phyloP scores from a whole-genome alignment of 768 basidiomycete genomes.

The Myochromella boudieri region DNA sequence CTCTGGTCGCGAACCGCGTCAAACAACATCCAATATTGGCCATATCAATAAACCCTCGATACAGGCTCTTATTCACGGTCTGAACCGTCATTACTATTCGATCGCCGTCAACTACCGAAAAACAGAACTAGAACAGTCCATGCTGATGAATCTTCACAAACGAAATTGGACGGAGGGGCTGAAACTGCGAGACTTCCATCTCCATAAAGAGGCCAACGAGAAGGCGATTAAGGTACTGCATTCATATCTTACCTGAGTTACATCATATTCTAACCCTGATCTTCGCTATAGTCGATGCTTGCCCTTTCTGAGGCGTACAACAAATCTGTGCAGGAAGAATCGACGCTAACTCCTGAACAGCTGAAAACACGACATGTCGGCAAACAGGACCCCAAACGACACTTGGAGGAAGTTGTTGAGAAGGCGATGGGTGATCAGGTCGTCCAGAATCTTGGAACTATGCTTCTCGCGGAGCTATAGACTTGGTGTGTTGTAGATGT shows the following conservation, averaged over 20 bases:
- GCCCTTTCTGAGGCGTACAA: slow-evolving; percentile 91
- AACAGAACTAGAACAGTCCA: slow-evolving; percentile 96
- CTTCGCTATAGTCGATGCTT: slow-evolving; percentile 77
- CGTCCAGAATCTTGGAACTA: slow-evolving; percentile 91
- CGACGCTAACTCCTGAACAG: slow-evolving; percentile 90
- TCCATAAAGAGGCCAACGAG: slow-evolving; percentile 88
- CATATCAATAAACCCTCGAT: slow-evolving; percentile 99
- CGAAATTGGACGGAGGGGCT: slow-evolving; percentile 98
- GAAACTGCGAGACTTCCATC: slow-evolving; percentile 86
- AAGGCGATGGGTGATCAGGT: slow-evolving; percentile 98
- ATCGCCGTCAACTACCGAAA: slow-evolving; percentile 98
- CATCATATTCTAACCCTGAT: slow-evolving; percentile 7
- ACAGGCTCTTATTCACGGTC: slow-evolving; percentile 95
- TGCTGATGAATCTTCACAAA: slow-evolving; percentile 99
- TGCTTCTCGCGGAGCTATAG: slow-evolving; percentile 90
- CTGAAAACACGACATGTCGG: slow-evolving; percentile 97
- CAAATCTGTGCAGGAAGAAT: slow-evolving; percentile 97
- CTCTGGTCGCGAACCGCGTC: slow-evolving; percentile 90
- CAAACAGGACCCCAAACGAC: slow-evolving; percentile 97
- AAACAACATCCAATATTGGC: slow-evolving; percentile 97
- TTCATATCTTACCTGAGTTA: slow-evolving; percentile 19
- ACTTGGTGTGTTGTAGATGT: slow-evolving; percentile 16
- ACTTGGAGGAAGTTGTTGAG: slow-evolving; percentile 96
- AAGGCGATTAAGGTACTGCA: slow-evolving; percentile 92
- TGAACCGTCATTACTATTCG: slow-evolving; percentile 98